Conservation (phyloP, 2,329 filamentous ascomycete genomes). For the Diplodia seriata region DNA sequence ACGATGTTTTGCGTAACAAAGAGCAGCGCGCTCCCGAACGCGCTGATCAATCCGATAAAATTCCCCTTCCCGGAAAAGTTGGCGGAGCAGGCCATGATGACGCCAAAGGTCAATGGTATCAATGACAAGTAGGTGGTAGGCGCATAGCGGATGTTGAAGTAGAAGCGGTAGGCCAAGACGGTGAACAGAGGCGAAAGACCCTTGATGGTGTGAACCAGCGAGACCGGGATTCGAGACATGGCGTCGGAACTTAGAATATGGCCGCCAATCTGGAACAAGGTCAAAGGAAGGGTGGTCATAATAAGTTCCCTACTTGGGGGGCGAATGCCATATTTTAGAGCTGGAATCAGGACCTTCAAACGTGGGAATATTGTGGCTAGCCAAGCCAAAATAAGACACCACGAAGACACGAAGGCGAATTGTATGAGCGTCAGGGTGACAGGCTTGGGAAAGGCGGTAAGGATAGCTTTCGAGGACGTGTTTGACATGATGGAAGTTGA, state of each 20-base stretch:
- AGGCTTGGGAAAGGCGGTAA: conserved; percentile 88
- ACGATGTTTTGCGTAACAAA: conserved; percentile 99
- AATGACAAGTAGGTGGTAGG: conserved; percentile 76
- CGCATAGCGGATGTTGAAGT: conserved; percentile 89
- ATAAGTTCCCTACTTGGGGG: conserved; percentile 82
- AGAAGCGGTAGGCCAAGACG: conserved; percentile 86
- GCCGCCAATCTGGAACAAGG: conserved; percentile 89
- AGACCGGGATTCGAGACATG: conserved; percentile 93
- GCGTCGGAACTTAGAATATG: conserved; percentile 94
- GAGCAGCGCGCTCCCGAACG: conserved; percentile 86
- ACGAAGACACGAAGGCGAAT: conserved; percentile 89
- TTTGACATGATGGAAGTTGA: conserved; percentile 94
- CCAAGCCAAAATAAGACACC: conserved; percentile 82
- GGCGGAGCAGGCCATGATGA: conserved; percentile 93
- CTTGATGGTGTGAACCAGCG: conserved; percentile 97
- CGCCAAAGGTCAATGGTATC: conserved; percentile 89
- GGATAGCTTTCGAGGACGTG: conserved; percentile 95
- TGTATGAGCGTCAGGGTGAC: conserved; percentile 91
- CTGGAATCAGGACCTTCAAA: conserved; percentile 74
- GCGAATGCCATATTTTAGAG: conserved; percentile 83
- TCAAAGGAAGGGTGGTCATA: conserved; percentile 85
- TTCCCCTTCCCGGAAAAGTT: conserved; percentile 91
- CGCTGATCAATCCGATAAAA: conserved; percentile 86
- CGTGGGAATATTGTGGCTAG: conserved; percentile 74
- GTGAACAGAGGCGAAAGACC: conserved; percentile 95